Conservation (phyloP, 768 basidiomycete species). For the Lactarius hengduanensis region DNA sequence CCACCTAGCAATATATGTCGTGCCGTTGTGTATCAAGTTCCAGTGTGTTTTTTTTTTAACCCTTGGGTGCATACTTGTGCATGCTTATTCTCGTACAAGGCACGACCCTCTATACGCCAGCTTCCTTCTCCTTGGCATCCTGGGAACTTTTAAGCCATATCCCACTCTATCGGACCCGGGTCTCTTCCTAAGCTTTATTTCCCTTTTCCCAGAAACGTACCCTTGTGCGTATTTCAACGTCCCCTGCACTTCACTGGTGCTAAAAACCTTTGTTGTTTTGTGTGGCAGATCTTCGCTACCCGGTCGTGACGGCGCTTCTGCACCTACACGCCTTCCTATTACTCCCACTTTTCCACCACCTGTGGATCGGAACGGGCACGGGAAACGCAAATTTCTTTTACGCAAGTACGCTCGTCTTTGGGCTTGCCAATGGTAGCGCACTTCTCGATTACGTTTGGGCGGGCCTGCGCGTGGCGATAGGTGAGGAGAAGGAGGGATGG, state of each 20-base stretch:
- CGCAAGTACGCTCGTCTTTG: slow-evolving; percentile 92
- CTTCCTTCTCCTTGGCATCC: slow-evolving; percentile 71
- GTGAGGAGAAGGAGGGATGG: slow-evolving; percentile 50
- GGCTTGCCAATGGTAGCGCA: slow-evolving; percentile 81
- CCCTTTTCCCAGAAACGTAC: slow-evolving; percentile 80
- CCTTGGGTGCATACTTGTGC: neutral
- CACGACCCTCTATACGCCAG: slow-evolving; percentile 82
- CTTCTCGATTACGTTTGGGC: slow-evolving; percentile 82
- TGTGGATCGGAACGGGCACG: slow-evolving; percentile 89
- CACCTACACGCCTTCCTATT: slow-evolving; percentile 83
- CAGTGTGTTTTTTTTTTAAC: slow-evolving; percentile 51
- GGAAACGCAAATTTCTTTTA: slow-evolving; percentile 99
- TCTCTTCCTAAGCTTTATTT: slow-evolving; percentile 77
- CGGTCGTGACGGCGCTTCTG: slow-evolving; percentile 78
- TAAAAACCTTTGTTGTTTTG: slow-evolving; percentile 1
- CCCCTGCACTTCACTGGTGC: neutral
- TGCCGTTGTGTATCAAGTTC: slow-evolving; percentile 86
- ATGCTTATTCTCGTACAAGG: slow-evolving; percentile 40
- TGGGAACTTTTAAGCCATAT: slow-evolving; percentile 88
- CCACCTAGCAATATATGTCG: slow-evolving; percentile 79
- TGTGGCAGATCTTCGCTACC: slow-evolving; percentile 74
- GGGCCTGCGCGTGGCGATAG: slow-evolving; percentile 73
- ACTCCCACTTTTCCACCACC: slow-evolving; percentile 84
- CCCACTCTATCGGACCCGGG: slow-evolving; percentile 88
- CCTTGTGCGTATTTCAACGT: slow-evolving; percentile 53